Percentiles rank a stretch among this genome's conserved stretches.
These are phyloP conservation scores for Pythium apleroticum DNA, from an alignment of 352 stramenopile species.

Conservation along the genomic window DNA sequence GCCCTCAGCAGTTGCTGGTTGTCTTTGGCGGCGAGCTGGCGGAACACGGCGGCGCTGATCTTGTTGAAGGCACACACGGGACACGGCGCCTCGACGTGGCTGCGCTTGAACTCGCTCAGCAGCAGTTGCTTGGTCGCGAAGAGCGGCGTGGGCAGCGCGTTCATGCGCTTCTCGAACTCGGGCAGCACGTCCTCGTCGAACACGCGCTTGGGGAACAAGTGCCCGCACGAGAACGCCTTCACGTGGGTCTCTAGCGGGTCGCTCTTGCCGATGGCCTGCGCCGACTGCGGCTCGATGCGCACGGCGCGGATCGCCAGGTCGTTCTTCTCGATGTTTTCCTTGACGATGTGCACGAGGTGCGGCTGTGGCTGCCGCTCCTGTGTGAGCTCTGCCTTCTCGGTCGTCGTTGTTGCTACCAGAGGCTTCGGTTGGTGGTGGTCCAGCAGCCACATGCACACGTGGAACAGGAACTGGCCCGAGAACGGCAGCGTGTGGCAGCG, in stretches of 20 bases:
- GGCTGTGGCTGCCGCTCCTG: conserved; percentile 2
- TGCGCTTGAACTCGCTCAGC: conserved; percentile 60
- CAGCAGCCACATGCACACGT: conserved; percentile 65
- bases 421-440: conserved; percentile 22
- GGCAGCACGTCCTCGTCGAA: conserved; percentile 83
- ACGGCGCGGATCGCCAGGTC: conserved; percentile 54
- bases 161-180: conserved; percentile 84
- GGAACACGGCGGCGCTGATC: conserved; percentile 58
- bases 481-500: conserved; percentile 77
- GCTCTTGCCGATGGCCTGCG: conserved; percentile 69
- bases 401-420: not conserved
- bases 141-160: conserved; percentile 51
- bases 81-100: conserved; percentile 67
- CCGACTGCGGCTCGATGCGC: conserved; percentile 59
- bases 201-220: conserved; percentile 83
- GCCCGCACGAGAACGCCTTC: conserved; percentile 82
- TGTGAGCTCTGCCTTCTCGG: too few relatives aligned
- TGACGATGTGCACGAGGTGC: conserved; percentile 58
- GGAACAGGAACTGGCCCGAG: conserved; percentile 79
- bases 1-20: not conserved
- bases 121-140: conserved; percentile 69
- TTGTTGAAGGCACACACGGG: conserved; percentile 83
- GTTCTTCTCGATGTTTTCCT: conserved; percentile 76
- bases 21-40: conserved; percentile 14
- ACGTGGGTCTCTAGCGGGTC: conserved; percentile 86